These are phyloP conservation scores for Eutrema japonicum DNA, from an alignment of 345 rosid species.

Conservation along the genomic window DNA sequence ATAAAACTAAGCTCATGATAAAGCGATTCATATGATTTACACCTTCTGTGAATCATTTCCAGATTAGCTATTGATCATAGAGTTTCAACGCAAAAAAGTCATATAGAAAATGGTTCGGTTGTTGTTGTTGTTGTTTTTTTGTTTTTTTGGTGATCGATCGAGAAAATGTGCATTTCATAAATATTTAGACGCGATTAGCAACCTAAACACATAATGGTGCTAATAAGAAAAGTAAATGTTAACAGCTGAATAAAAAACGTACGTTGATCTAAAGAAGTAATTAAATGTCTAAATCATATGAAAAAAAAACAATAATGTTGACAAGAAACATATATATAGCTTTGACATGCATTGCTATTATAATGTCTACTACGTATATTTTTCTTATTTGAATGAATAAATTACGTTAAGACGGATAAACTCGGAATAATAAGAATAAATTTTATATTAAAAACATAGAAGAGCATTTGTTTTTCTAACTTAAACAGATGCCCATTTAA, in stretches of 20 bases:
- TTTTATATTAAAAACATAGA: not conserved
- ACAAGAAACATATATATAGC: conserved; percentile 10
- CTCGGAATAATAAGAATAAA: not conserved
- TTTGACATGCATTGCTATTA: conserved; percentile 6
- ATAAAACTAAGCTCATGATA: not conserved
- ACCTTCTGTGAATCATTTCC: not conserved
- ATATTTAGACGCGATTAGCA: not conserved
- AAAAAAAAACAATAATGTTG: conserved; percentile 2
- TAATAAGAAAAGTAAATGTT: not conserved
- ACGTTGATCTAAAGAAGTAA: not conserved
- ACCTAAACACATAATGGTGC: not conserved
- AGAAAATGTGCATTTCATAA: not conserved
- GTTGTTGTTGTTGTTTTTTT: not conserved
- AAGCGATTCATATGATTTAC: not conserved
- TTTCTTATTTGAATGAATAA: not conserved
- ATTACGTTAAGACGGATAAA: conserved; percentile 5
- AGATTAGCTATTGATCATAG: conserved; percentile 4
- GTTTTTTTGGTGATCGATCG: not conserved
- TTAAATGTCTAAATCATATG: conserved; percentile 1
- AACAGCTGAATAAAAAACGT: not conserved
- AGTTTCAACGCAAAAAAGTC: not conserved
- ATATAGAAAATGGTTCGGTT: no score
- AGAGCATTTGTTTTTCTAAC: not conserved
- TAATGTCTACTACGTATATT: not conserved
- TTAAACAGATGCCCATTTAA: not conserved